Evolutionary conservation across 169 alveolate species (phyloP).

Genomic region (Eimeria tenella): DNA sequence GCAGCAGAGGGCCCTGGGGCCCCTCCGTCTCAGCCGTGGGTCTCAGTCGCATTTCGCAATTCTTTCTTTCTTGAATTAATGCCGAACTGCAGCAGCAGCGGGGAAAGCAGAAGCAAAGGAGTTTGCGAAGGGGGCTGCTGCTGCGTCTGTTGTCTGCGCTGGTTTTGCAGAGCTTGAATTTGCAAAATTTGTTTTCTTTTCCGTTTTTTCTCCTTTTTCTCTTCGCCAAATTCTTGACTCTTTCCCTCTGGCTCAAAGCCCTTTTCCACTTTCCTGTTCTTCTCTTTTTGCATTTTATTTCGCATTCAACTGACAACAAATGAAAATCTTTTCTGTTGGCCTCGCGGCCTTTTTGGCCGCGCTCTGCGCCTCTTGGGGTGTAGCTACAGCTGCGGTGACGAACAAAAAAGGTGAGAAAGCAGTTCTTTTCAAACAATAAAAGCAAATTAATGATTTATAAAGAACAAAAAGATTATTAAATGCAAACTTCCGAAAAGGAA

Average conservation of each 20-base stretch:
- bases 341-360: neutral
- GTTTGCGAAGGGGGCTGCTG: neutral
- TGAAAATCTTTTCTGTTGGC: neutral
- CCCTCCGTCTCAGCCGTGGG: neutral
- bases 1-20: neutral
- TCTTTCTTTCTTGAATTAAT: neutral
- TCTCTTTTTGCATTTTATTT: neutral
- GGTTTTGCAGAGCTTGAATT: neutral
- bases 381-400: neutral
- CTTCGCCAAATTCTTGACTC: neutral
- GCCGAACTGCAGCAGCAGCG: neutral
- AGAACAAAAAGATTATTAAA: neutral
- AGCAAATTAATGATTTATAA: neutral
- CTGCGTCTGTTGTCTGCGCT: neutral
- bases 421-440: neutral
- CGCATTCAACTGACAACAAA: neutral
- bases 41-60: neutral
- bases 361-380: neutral
- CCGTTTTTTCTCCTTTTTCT: neutral
- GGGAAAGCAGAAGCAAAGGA: too few species aligned
- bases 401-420: neutral
- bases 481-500: neutral
- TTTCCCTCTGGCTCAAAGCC: neutral
- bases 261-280: neutral
- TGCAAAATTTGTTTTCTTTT: neutral